Evolutionary conservation across 2,329 filamentous ascomycete species (phyloP).

Genomic region (Pseudogymnoascus sp.): DNA sequence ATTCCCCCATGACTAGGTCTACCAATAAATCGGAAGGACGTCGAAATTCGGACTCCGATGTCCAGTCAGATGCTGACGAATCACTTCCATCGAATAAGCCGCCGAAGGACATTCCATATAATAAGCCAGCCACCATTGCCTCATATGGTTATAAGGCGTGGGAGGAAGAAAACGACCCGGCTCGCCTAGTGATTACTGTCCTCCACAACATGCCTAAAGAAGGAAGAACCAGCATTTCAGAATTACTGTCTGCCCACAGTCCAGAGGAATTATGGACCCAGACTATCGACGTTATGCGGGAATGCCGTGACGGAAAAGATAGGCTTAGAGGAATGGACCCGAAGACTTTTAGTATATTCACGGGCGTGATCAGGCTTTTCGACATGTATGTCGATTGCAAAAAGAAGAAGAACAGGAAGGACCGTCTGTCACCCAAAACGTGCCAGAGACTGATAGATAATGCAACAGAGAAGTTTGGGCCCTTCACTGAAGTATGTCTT

Average conservation of each 20-base stretch:
- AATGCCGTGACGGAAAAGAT: neutral
- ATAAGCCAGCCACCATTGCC: conserved; percentile 21
- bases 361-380: conserved; percentile 21
- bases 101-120: conserved; percentile 18
- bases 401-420: conserved; percentile 12
- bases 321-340: conserved; percentile 16
- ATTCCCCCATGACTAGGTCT: conserved; percentile 13
- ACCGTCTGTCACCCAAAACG: conserved; percentile 19
- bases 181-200: conserved; percentile 37
- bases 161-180: conserved; percentile 21
- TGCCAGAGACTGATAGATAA: conserved; percentile 23
- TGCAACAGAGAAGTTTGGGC: neutral
- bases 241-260: conserved; percentile 14
- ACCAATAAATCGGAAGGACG: conserved; percentile 14
- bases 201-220: conserved; percentile 27
- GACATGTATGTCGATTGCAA: conserved; percentile 28
- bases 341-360: conserved; percentile 14
- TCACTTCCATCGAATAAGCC: conserved; percentile 11
- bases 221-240: conserved; percentile 12
- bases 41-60: conserved; percentile 16
- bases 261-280: conserved; percentile 16
- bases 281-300: conserved; percentile 16
- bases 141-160: conserved; percentile 18
- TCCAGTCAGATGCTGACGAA: neutral
- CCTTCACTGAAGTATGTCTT: conserved; percentile 11